These are phyloP conservation scores for Triticum aestivum DNA, from an alignment of 176 grass and related monocot species.

Conservation along the genomic window DNA sequence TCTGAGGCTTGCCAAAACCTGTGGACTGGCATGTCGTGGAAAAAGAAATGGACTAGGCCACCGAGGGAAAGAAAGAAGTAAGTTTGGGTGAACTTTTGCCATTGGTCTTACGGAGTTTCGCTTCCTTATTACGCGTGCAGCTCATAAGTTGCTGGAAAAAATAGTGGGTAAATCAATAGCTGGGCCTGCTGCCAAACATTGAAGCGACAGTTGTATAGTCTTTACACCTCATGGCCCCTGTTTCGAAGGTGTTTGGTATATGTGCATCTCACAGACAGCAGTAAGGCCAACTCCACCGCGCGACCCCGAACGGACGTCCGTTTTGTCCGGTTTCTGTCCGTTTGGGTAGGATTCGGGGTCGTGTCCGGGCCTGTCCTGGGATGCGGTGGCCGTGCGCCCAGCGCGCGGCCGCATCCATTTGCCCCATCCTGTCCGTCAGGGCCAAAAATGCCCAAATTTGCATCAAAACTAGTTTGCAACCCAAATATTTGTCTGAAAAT, in stretches of 20 bases:
- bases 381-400: too few species aligned
- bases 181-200: not conserved
- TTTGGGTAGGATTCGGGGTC: too few species aligned
- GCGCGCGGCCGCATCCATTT: too few species aligned
- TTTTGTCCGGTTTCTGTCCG: too few species aligned
- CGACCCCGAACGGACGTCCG: too few species aligned
- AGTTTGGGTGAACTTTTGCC: too few species aligned
- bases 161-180: conserved; percentile 33
- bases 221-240: conserved; percentile 66
- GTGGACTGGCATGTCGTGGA: not conserved
- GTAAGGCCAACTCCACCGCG: too few species aligned
- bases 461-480: too few species aligned
- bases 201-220: conserved; percentile 63
- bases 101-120: not conserved
- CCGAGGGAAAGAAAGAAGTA: not conserved
- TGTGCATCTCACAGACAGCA: conserved; percentile 66
- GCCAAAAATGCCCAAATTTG: too few species aligned
- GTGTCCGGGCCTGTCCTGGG: too few species aligned
- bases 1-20: not conserved
- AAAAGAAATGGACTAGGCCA: not conserved
- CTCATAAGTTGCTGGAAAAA: conserved; percentile 57
- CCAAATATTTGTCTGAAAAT: too few species aligned
- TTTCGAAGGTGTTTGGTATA: conserved; percentile 81
- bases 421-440: too few species aligned
- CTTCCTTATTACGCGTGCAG: conserved; percentile 29